phyloP scores from a whole-genome alignment of 345 rosid species.

The Streptanthus diversifolius region DNA sequence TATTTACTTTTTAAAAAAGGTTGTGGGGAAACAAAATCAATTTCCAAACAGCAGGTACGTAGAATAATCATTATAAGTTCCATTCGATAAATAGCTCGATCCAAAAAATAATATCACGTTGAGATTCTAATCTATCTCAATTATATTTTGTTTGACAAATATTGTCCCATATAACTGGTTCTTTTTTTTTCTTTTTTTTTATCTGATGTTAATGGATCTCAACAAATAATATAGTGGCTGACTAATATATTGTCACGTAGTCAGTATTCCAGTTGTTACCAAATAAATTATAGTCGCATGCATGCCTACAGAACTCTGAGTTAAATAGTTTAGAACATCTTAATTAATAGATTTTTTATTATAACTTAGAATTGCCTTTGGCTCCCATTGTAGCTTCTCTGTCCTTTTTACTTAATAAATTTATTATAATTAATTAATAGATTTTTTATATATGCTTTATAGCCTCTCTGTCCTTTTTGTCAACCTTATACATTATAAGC shows the following conservation, averaged over 20 bases:
- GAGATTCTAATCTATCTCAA: background rate
- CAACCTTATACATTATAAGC: background rate
- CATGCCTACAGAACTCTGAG: background rate
- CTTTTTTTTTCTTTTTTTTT: background rate
- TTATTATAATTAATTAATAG: too few species aligned
- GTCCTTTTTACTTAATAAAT: too few species aligned
- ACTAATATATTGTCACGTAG: constrained; percentile 1
- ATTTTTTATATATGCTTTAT: too few species aligned
- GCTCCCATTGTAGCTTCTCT: background rate
- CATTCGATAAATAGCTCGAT: constrained; percentile 48
- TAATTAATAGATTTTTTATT: background rate
- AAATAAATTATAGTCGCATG: background rate
- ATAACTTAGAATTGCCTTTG: background rate
- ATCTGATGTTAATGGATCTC: background rate
- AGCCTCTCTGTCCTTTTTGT: background rate
- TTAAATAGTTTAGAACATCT: background rate
- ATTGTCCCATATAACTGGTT: constrained; percentile 7
- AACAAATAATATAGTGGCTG: background rate
- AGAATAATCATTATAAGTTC: constrained; percentile 52
- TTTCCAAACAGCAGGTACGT: constrained; percentile 72
- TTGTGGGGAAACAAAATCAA: constrained; percentile 93
- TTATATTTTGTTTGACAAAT: background rate
- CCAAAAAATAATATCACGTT: constrained; percentile 35
- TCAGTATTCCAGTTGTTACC: background rate
- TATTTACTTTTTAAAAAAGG: constrained; percentile 16